phyloP scores from a whole-genome alignment of 2,329 filamentous ascomycete species.

The Colletotrichum limetticola region DNA sequence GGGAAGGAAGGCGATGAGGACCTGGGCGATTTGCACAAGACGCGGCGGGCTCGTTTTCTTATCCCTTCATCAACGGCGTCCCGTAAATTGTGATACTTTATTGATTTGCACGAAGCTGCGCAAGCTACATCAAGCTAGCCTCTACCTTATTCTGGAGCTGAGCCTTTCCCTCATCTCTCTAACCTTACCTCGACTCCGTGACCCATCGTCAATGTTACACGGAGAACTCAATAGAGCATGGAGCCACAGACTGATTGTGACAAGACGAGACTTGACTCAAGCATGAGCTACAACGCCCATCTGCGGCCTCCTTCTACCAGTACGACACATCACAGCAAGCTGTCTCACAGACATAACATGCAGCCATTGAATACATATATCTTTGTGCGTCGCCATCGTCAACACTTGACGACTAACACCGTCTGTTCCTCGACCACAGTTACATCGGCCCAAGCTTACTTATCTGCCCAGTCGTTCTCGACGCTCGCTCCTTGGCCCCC shows the following conservation, averaged over 20 bases:
- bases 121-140: conserved; percentile 3
- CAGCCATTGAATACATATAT: not conserved
- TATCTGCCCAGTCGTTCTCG: not conserved
- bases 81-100: not conserved
- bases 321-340: not conserved
- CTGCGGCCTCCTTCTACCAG: not conserved
- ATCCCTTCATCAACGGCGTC: conserved; percentile 2
- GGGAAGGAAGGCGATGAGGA: conserved; percentile 2
- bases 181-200: conserved; percentile 4
- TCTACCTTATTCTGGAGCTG: not conserved
- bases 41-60: not conserved
- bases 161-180: not conserved
- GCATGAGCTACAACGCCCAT: not conserved
- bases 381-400: not conserved
- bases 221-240: not conserved
- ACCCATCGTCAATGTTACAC: conserved; percentile 24
- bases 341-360: not conserved
- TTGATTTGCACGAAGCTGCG: not conserved
- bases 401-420: not conserved
- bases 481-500: not conserved
- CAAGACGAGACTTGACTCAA: not conserved
- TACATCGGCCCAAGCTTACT: not conserved
- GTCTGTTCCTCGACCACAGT: not conserved
- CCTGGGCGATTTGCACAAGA: conserved; percentile 19
- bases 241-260: conserved; percentile 3